Evolutionary conservation across 1,284 basidiomycete species (phyloP), one percentile per base, ranked within the genome.

Genomic region (Tylopilus orsonianus): DNA sequence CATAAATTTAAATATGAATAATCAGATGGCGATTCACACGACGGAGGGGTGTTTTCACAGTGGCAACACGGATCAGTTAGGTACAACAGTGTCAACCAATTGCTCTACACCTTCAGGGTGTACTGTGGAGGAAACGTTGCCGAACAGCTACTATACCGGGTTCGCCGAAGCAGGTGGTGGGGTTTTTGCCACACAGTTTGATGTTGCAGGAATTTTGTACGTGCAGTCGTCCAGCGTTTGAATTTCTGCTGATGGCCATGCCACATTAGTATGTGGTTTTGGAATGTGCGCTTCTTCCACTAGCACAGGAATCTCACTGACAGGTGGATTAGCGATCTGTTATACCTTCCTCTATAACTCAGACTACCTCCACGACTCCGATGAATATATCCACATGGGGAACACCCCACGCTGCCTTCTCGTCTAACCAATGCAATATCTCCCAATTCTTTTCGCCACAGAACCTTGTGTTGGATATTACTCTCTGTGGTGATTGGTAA

Each of bases 101-200:
- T 86, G 84, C 56, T 74, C 77, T 9, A 63, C 66, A 8, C 66
- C 68, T 3, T 64, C 73, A 2, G 89, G 88, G 2, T 92, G 89
- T 57, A 75, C 79, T 5, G 81, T 87, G 34, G 66, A 58, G 1
- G 83, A 87, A 61, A 75, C 66, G 0, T 77, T 77, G 50, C 66
- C 71, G 10, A 81, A 81, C 50, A 85, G 81, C 56, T 90, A 75
- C 58, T 79, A 78, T 0, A 57, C 56, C 6, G 75, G 71, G 2
- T 91, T 92, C 57, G 77, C 79, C 0, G 52, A 68, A 0, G 81
- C 79, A 1, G 85, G 87, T 12, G 89, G 89, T 20, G 88, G 88
- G 0, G 83, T 89, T 1, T 91, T 75, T 65, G 85, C 85, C 0
- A 71, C 81, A 5, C 85, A 88, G 59, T 81, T 86, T 56, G 85